Evolutionary conservation across 805 yeast species (phyloP), one percentile per base, ranked within the genome.

Genomic region (Metschnikowia vanudenii): DNA sequence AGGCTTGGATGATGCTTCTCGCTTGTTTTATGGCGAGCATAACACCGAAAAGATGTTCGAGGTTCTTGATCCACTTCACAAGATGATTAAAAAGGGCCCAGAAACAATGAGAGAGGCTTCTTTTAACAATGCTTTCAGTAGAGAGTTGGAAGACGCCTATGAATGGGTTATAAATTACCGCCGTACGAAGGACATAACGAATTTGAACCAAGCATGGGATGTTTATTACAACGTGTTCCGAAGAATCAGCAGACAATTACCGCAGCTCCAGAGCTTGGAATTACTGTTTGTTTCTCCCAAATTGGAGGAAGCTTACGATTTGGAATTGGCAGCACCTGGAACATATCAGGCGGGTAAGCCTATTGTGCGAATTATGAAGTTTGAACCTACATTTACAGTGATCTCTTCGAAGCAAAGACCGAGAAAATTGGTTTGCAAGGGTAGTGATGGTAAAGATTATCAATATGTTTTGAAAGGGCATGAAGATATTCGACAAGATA

Each of bases 401-500:
- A 91, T 94, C 48, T 82, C 96, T 0, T 91, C 98, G 0, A 94
- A 94, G 61, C 99, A 95, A 67, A 80, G 98, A 58, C 99, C 99
- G 6, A 81, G 99, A 61, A 82, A 87, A 57, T 65, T 89, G 49
- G 78, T 83, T 13, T 79, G 89, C 40, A 74, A 76, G 51, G 99
- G 98, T 10, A 85, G 88, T 57, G 97, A 94, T 65, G 99, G 99
- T 49, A 88, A 86, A 59, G 88, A 85, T 33, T 90, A 95, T 62
- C 86, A 80, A 57, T 95, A 81, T 65, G 69, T 76, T 1, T 73
- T 94, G 59, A 94, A 94, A 67, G 99, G 98, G 1, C 98, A 94
- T 61, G 99, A 94, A 69, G 99, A 94, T 74, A 88, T 94, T 44
- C 80, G 99, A 60, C 99, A 94, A 64, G 99, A 94, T 69, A 88